Conservation (phyloP, 75 land plant genomes). For the Pinus taeda region DNA sequence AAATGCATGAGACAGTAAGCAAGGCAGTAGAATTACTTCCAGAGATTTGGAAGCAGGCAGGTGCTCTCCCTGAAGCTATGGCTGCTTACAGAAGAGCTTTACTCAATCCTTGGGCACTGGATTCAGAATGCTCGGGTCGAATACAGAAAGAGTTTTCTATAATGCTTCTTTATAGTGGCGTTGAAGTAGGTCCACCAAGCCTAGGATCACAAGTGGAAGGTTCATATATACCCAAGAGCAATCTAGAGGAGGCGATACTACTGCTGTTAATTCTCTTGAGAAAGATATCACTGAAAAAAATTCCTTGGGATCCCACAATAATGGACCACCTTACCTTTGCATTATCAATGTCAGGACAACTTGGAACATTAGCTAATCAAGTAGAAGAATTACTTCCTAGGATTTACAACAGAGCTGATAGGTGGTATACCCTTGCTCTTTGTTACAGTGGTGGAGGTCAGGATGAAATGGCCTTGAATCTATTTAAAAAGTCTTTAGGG, state of each 20-base stretch:
- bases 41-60: constrained; percentile 63
- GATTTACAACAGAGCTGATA: constrained; percentile 42
- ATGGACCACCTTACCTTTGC: constrained; percentile 84
- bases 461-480: constrained; percentile 48
- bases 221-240: constrained; percentile 75
- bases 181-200: constrained; percentile 78
- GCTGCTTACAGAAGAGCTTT: constrained; percentile 77
- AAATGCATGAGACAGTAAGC: constrained; percentile 69
- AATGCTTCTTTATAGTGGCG: constrained; percentile 80
- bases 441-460: constrained; percentile 78
- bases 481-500: constrained; percentile 49
- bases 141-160: constrained; percentile 87
- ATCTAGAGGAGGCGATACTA: constrained; percentile 83
- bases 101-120: constrained; percentile 68
- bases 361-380: constrained; percentile 49
- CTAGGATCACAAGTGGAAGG: constrained; percentile 66
- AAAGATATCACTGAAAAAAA: constrained; percentile 28
- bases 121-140: constrained; percentile 30
- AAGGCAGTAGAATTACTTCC: constrained; percentile 86
- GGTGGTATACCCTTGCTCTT: constrained; percentile 68
- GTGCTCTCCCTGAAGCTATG: constrained; percentile 56
- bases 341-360: constrained; percentile 58
- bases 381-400: constrained; percentile 78
- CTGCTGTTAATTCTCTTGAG: constrained; percentile 63
- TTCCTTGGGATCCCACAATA: constrained; percentile 75